phyloP scores from a whole-genome alignment of 768 basidiomycete genomes.

The Panellus pusillus region DNA sequence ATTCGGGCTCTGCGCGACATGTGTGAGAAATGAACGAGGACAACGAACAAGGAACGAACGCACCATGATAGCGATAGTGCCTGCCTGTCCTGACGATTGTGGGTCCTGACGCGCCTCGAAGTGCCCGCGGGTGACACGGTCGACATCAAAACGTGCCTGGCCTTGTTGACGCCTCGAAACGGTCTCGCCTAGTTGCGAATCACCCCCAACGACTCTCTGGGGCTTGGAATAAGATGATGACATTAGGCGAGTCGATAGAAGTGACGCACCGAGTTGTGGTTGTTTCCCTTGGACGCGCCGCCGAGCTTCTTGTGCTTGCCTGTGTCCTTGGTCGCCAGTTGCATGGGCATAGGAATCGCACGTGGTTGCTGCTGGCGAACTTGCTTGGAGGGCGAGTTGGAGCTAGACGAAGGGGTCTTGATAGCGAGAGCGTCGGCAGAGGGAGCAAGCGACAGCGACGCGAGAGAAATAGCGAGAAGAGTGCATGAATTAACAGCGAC shows the following conservation, averaged over 20 bases:
- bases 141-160: constrained; percentile 6
- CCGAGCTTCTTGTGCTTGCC: constrained; percentile 12
- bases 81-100: background rate
- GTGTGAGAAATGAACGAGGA: background rate
- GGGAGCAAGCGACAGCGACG: constrained; percentile 40
- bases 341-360: constrained; percentile 7
- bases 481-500: constrained; percentile 46
- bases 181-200: background rate
- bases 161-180: constrained; percentile 8
- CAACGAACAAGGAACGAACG: background rate
- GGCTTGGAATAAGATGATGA: background rate
- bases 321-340: constrained; percentile 4
- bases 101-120: background rate
- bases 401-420: constrained; percentile 20
- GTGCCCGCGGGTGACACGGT: background rate
- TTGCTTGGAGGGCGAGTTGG: constrained; percentile 13
- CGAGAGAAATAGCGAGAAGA: constrained; percentile 43
- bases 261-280: constrained; percentile 12
- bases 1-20: background rate
- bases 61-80: constrained; percentile 1
- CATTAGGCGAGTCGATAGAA: constrained; percentile 5
- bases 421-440: constrained; percentile 42
- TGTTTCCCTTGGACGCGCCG: constrained; percentile 1
- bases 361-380: constrained; percentile 5
- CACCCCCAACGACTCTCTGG: constrained; percentile 1